Evolutionary conservation across 2,329 filamentous ascomycete species (phyloP), one percentile per base, ranked within the genome.

Genomic region (Cordyceps pruinosa): DNA sequence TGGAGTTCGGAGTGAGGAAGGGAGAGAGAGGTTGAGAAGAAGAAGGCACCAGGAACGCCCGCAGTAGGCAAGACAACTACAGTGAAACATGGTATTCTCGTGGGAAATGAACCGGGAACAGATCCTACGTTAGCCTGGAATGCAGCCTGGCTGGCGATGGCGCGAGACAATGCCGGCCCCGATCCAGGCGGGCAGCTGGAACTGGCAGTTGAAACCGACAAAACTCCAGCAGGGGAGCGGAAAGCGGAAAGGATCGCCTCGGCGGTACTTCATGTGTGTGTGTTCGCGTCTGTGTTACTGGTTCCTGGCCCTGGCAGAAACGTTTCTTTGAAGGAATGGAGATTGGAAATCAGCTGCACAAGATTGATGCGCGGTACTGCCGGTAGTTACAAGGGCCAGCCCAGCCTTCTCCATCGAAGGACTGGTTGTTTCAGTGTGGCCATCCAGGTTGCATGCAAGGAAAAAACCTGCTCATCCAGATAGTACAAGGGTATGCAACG

Each of bases 371-470:
- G 21, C 10, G 5, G 26, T 10, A 25, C 19, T 23, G 25, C 21
- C 3, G 19, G 12, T 17, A 12, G n/a, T n/a, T n/a, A n/a, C n/a
- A n/a, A 32, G 30, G 30, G 12, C 30, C 34, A 35, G 34, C 28
- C 28, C 17, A 39, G 35, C 41, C 12, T 26, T 19, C 26, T 26
- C 44, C 44, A 37, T 49, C 30, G 32, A 6, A 4, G n/a, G 45
- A 32, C 28, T 21, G 45, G 45, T 28, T 30, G 49, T 42, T 32
- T 52, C 49, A 42, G 49, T 41, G n/a, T 19, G 30, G 42, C 41
- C 52, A 55, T 55, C 52, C 41, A 28, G 41, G 52, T 55, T 46
- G 32, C 49, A n/a, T 26, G 39, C n/a, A n/a, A n/a, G n/a, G n/a
- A n/a, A n/a, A 25, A 55, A 55, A 55, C 41, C 12, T 39, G 42